A percentile compares a stretch with the other conserved stretches of the same genome.
These are phyloP conservation scores for Mycena polygramma DNA, from an alignment of 768 basidiomycete genomes.

Conservation along the genomic window DNA sequence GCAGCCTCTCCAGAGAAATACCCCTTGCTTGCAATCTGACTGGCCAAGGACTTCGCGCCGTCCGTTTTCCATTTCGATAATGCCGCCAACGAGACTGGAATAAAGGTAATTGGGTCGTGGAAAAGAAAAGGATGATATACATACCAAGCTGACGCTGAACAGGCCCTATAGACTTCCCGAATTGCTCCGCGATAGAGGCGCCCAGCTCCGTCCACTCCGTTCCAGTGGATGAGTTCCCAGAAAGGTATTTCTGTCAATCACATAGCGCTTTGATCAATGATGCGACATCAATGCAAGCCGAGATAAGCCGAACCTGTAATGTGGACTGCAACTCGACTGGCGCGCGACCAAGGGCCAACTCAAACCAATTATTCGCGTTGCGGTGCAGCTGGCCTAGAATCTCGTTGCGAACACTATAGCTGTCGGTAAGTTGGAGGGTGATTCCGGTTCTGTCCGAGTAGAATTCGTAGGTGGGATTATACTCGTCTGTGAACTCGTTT, in stretches of 20 bases:
- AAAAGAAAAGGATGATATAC: conserved; percentile 38
- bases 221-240: conserved; percentile 76
- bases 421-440: conserved; percentile 85
- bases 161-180: conserved; percentile 84
- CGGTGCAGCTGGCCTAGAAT: conserved; percentile 82
- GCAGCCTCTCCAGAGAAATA: conserved; percentile 91
- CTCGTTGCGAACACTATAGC: conserved; percentile 86
- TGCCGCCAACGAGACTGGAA: conserved; percentile 65
- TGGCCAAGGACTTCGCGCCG: conserved; percentile 82
- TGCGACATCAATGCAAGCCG: conserved; percentile 3
- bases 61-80: conserved; percentile 81
- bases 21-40: conserved; percentile 91
- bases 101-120: conserved; percentile 7
- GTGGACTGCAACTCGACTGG: conserved; percentile 95
- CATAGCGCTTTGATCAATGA: conserved; percentile 1
- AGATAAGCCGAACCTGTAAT: conserved; percentile 73
- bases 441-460: conserved; percentile 82
- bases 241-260: conserved; percentile 83
- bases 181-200: conserved; percentile 89
- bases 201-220: conserved; percentile 89
- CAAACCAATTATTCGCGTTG: conserved; percentile 87
- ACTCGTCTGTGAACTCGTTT: conserved; percentile 95
- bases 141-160: conserved; percentile 82
- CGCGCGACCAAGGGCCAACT: conserved; percentile 86
- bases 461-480: conserved; percentile 89